phyloP scores from a whole-genome alignment of 441 rosid genomes.

The Eruca vesicaria region DNA sequence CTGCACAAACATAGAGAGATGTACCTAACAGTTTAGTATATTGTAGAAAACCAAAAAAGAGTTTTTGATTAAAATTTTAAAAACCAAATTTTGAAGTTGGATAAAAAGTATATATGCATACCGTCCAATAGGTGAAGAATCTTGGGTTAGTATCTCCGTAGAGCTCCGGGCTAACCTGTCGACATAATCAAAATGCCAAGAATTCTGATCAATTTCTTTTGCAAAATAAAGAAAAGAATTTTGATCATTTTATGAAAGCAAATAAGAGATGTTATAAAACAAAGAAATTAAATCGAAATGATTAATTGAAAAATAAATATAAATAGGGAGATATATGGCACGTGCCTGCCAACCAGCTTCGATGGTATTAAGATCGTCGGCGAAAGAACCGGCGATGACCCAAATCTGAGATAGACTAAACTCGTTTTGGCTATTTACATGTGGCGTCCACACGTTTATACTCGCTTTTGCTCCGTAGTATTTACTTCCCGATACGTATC shows the following conservation, averaged over 20 bases:
- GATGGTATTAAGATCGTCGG: conserved; percentile 91
- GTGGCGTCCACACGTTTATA: conserved; percentile 91
- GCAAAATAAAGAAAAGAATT: no score
- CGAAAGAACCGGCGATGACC: conserved; percentile 96
- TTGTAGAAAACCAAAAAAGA: not conserved
- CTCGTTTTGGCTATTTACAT: conserved; percentile 72
- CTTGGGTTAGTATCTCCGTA: conserved; percentile 38
- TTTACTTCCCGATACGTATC: conserved; percentile 79
- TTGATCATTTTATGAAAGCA: not conserved
- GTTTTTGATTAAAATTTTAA: not conserved
- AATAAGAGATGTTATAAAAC: not conserved
- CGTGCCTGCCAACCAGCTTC: conserved; percentile 99
- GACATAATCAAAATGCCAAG: not conserved
- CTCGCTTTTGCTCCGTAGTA: conserved; percentile 96
- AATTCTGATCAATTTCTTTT: not conserved
- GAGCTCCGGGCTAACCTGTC: conserved; percentile 36
- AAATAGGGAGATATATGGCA: not conserved
- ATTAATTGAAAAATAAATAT: not conserved
- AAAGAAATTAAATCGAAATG: no score
- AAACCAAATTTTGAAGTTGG: not conserved
- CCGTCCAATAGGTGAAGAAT: conserved; percentile 42
- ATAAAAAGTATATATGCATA: not conserved
- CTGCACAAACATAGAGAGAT: conserved; percentile 35
- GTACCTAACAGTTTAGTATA: not conserved
- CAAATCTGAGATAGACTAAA: conserved; percentile 96